Evolutionary conservation across 768 basidiomycete genomes (phyloP), one percentile per base, ranked within the genome.

Genomic region (Suillus alpinus): DNA sequence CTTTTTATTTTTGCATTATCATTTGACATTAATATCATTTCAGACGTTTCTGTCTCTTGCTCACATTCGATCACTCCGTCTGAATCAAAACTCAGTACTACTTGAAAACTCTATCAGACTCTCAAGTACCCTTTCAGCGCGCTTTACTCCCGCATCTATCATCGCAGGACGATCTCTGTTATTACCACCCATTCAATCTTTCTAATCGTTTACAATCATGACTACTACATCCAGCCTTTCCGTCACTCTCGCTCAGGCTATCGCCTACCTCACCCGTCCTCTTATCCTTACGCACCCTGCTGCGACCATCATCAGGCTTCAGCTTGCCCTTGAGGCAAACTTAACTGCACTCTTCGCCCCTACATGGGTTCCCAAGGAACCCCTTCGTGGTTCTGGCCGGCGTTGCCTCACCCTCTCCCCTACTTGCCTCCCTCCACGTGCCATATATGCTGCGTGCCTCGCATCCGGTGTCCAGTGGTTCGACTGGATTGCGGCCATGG

Each of bases 351-450:
- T 86, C 62, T 91, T 84, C 68, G 83, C 86, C 41, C 74, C 86
- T 46, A 81, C 85, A 10, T 92, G 91, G 91, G 76, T 75, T 51
- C 80, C 83, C 4, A 74, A 79, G 31, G 83, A 90, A 57, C 89
- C 89, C 47, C 77, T 85, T 51, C 81, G 83, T 61, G 85, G 88
- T 56, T 88, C 88, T 20, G 86, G 85, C 55, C 86, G 85, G 59
- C 88, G 91, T 68, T 88, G 86, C 76, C 84, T 92, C 66, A 81
- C 87, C 57, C 81, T 93, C 58, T 87, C 90, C 5, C 89, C 89
- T 12, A 69, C 75, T 63, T 83, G 84, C 66, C 80, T 86, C 2
- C 91, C 91, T 26, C 90, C 91, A 47, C 85, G 86, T 43, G 77
- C 84, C 66, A 78, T 92, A 67, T 86, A 91, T 76, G 75, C 83